A percentile compares a stretch with the other conserved stretches of the same genome.
Conservation (phyloP, 2,329 filamentous ascomycete species). For the Eurotiales sp. region DNA sequence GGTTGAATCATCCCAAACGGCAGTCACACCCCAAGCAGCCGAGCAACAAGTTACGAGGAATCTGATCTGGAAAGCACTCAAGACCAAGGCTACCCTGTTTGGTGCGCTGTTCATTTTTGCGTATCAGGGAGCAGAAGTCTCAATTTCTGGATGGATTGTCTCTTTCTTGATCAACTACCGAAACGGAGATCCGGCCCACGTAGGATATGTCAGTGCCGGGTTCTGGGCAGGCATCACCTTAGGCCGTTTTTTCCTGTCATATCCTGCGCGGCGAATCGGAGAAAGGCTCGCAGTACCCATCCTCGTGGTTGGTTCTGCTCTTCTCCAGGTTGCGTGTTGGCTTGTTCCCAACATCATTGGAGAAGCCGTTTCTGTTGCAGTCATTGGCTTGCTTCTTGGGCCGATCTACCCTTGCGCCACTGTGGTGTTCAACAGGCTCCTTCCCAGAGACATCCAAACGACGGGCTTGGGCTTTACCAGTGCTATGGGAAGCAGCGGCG, state of each 20-base stretch:
- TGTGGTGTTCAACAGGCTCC: slow-evolving; percentile 26
- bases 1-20: slow-evolving; percentile 37
- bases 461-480: slow-evolving; percentile 37
- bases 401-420: slow-evolving; percentile 72
- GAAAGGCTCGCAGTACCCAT: slow-evolving; percentile 66
- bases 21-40: slow-evolving; percentile 18
- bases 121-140: slow-evolving; percentile 82
- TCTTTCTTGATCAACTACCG: slow-evolving; percentile 75
- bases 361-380: slow-evolving; percentile 61
- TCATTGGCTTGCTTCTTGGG: slow-evolving; percentile 72
- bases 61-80: slow-evolving; percentile 47
- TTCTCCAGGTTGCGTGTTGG: slow-evolving; percentile 76
- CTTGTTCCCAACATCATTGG: slow-evolving; percentile 70
- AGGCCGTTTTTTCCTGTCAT: slow-evolving; percentile 68
- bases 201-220: slow-evolving; percentile 74
- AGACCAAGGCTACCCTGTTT: slow-evolving; percentile 61
- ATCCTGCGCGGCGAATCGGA: slow-evolving; percentile 63
- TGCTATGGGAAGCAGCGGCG: slow-evolving; percentile 41
- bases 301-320: slow-evolving; percentile 58
- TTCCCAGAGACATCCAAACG: slow-evolving; percentile 37
- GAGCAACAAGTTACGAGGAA: slow-evolving; percentile 24
- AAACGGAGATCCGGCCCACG: slow-evolving; percentile 63
- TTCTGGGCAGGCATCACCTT: slow-evolving; percentile 70
- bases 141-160: slow-evolving; percentile 81
- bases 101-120: slow-evolving; percentile 79